Conservation (phyloP, 1,139 yeast genomes). For the Blastobotrys apis region DNA sequence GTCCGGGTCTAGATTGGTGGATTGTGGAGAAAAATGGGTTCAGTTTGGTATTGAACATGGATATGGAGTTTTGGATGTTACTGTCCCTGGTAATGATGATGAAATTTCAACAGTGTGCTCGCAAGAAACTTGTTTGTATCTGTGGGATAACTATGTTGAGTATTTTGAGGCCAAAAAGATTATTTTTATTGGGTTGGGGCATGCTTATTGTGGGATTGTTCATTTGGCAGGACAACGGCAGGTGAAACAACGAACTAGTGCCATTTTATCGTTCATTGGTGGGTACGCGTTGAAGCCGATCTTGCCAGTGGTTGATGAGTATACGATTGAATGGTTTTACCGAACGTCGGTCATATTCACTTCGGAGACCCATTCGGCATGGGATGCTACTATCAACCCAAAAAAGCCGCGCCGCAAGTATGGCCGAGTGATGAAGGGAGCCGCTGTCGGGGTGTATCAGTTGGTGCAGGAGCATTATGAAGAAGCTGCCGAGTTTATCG, state of each 20-base stretch:
- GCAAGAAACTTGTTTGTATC: slow-evolving; percentile 59
- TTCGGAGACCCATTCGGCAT: slow-evolving; percentile 66
- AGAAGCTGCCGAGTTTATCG: slow-evolving; percentile 77
- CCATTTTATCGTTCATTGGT: slow-evolving; percentile 61
- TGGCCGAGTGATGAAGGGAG: slow-evolving; percentile 77
- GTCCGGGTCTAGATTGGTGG: slow-evolving; percentile 63
- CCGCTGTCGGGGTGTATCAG: slow-evolving; percentile 65
- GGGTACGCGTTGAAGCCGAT: slow-evolving; percentile 65
- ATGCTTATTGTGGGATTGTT: slow-evolving; percentile 80
- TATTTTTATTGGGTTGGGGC: slow-evolving; percentile 85
- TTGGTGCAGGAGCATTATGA: slow-evolving; percentile 77
- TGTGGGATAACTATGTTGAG: slow-evolving; percentile 89
- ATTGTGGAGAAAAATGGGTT: slow-evolving; percentile 50
- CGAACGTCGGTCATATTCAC: slow-evolving; percentile 82
- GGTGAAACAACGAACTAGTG: slow-evolving; percentile 60
- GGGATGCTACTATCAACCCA: slow-evolving; percentile 54
- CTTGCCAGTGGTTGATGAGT: slow-evolving; percentile 83
- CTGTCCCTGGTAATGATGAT: slow-evolving; percentile 49
- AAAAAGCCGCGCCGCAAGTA: slow-evolving; percentile 84
- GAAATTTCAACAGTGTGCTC: slow-evolving; percentile 15
- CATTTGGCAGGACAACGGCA: slow-evolving; percentile 83
- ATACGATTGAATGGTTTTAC: slow-evolving; percentile 87
- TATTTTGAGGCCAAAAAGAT: slow-evolving; percentile 68
- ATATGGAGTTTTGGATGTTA: slow-evolving; percentile 80
- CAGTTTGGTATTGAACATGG: slow-evolving; percentile 56